phyloP scores from a whole-genome alignment of 176 grass and related monocot genomes.

The Saccharum spontaneum region DNA sequence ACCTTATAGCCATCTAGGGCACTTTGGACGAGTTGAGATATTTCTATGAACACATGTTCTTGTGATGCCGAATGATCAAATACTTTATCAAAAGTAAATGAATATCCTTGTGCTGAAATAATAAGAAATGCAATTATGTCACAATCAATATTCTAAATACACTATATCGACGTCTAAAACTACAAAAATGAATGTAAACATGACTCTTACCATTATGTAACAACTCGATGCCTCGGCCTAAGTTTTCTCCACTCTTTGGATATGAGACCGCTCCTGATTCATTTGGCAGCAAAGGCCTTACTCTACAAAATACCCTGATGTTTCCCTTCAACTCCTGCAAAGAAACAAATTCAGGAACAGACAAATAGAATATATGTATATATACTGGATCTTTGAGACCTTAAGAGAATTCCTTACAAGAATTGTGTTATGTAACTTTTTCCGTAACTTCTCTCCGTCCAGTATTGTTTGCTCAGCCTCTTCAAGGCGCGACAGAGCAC shows the following conservation, averaged over 20 bases:
- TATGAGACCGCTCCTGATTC: slow-evolving; percentile 68
- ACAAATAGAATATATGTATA: neutral
- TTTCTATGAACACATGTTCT: slow-evolving; percentile 88
- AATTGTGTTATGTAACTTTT: slow-evolving; percentile 85
- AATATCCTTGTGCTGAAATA: slow-evolving; percentile 67
- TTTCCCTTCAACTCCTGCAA: slow-evolving; percentile 94
- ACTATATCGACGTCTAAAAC: neutral
- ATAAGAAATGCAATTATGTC: neutral
- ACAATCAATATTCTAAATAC: neutral
- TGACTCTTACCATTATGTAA: slow-evolving; percentile 53
- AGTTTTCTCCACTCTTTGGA: slow-evolving; percentile 65
- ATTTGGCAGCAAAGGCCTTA: slow-evolving; percentile 55
- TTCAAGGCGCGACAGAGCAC: slow-evolving; percentile 50
- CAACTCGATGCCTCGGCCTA: slow-evolving; percentile 76
- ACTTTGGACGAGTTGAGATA: slow-evolving; percentile 91
- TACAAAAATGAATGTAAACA: neutral
- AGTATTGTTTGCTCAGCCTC: slow-evolving; percentile 71
- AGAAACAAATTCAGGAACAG: neutral
- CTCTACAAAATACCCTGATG: slow-evolving; percentile 89
- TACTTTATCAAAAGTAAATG: slow-evolving; percentile 93
- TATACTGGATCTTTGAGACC: neutral
- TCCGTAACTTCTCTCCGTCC: slow-evolving; percentile 76
- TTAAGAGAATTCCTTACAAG: slow-evolving; percentile 40
- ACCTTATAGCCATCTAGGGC: slow-evolving; percentile 99
- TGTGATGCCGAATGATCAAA: slow-evolving; percentile 79